phyloP scores from a whole-genome alignment of 2,329 filamentous ascomycete species.

The Fusarium goolgardi region DNA sequence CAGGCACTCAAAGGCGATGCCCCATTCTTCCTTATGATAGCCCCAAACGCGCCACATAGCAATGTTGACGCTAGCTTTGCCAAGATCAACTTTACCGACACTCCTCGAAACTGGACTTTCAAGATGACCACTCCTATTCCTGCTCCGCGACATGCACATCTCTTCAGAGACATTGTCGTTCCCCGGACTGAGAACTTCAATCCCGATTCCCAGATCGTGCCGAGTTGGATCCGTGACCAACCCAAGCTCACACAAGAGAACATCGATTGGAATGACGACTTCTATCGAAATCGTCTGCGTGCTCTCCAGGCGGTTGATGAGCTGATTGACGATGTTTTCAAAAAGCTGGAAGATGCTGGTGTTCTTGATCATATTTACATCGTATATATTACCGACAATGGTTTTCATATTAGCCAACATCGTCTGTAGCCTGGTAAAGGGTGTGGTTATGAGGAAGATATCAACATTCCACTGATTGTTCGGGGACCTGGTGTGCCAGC shows the following conservation, averaged over 20 bases:
- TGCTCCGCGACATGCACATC: background rate
- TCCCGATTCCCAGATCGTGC: background rate
- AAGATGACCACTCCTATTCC: background rate
- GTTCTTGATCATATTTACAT: background rate
- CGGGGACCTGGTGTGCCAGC: background rate
- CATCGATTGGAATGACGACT: background rate
- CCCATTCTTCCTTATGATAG: background rate
- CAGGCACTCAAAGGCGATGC: accelerated
- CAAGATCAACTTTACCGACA: background rate
- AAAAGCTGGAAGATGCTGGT: background rate
- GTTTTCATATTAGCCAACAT: background rate
- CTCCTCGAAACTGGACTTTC: background rate
- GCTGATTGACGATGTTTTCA: background rate
- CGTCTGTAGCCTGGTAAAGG: background rate
- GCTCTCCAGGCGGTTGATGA: background rate
- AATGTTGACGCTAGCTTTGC: background rate
- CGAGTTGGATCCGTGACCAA: background rate
- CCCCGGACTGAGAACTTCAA: background rate
- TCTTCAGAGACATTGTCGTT: background rate
- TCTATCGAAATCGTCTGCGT: background rate
- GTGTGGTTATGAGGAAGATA: background rate
- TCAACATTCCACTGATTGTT: background rate
- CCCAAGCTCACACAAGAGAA: background rate
- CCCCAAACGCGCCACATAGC: background rate
- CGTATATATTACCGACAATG: background rate